Base-by-base conservation (phyloP, 129 eudicot species). In the Tagetes patula region DNA sequence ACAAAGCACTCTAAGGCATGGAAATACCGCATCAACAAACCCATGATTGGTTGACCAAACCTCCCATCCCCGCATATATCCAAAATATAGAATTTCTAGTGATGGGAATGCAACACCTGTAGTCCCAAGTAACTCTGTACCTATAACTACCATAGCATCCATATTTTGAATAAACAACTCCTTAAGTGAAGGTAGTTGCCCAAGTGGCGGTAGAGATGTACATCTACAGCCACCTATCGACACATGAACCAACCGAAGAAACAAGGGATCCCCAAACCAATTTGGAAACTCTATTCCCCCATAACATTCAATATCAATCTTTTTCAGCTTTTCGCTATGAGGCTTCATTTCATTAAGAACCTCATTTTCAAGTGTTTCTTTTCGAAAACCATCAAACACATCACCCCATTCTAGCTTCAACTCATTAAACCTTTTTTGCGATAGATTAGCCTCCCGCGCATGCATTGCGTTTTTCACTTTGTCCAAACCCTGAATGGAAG, bases 151-250 rank as follows among this genome's bases (percentile, higher is more conserved):
- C 14, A 67, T 41, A 38, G 2, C 31, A 10, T 3, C 9, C 61
- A 48, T 13, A 0, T 4, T 9, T 69, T 32, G 9, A 10, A 69
- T 69, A 11, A 34, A 13, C 73, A 69, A 34, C 62, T 13, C 5
- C n/a, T 69, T 69, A 33, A 49, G 73, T 13, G 12, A 68, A 30
- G 73, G 30, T 47, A 48, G 43, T 5, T 46, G 59, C 60, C 73
- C 73, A 13, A 68, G 73, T 47, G 73, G 5, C 20, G 71, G 39
- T 2, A 67, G 71, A 67, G 71, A 67, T 9, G 71, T 46, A 45
- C 71, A 31, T 31, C 31, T 5, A 34, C 59, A 69, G 0, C 64
- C 49, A 14, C 0, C 6, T 38, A 52, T 39, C 14, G 75, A 36
- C 39, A 71, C 65, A 56, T 14, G 52, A n/a, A 5, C 12, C 39